phyloP scores from a whole-genome alignment of 768 basidiomycete species.

The Pholiota microspora region DNA sequence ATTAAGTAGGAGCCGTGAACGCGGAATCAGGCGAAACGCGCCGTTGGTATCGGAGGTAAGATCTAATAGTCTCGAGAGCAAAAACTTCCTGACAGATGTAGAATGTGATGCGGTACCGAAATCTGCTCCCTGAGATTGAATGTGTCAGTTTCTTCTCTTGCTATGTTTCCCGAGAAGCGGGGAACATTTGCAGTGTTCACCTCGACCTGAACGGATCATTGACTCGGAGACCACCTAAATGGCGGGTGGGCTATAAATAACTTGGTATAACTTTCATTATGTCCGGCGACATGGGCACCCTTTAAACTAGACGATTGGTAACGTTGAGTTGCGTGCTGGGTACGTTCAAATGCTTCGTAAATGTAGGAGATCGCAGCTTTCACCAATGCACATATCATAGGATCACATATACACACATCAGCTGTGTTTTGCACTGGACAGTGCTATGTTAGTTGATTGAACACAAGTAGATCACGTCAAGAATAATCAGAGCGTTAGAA shows the following conservation, averaged over 20 bases:
- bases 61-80: neutral
- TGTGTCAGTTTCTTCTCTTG: constrained; percentile 5
- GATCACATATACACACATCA: too few species aligned
- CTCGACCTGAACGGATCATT: constrained; percentile 4
- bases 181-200: neutral
- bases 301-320: too few species aligned
- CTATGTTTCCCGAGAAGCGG: constrained; percentile 2
- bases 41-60: neutral
- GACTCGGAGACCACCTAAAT: neutral
- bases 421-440: too few species aligned
- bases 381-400: too few species aligned
- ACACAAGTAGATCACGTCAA: too few species aligned
- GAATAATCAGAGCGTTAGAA: too few species aligned
- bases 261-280: too few species aligned
- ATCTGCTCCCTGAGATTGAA: neutral
- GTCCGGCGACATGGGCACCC: too few species aligned
- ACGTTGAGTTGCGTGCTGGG: too few species aligned
- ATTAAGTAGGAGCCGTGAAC: neutral
- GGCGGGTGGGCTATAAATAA: neutral
- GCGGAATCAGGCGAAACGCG: neutral
- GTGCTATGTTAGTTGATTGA: too few species aligned
- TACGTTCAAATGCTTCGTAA: too few species aligned
- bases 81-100: neutral
- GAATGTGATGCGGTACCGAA: neutral
- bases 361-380: too few species aligned